Conservation (phyloP, 2,329 filamentous ascomycete species). For the Fusarium lyarnte region DNA sequence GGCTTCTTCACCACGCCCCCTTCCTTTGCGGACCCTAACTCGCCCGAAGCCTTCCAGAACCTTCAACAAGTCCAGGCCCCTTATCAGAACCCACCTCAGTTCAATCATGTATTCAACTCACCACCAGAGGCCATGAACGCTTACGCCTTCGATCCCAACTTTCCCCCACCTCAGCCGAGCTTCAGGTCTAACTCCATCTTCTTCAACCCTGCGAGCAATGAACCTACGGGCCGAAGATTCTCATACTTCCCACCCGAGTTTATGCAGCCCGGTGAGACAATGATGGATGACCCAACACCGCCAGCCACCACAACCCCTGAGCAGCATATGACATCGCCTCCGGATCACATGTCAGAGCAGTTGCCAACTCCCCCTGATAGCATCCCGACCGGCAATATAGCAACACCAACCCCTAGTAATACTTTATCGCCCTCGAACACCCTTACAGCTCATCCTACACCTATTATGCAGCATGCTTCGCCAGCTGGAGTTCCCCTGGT, state of each 20-base stretch:
- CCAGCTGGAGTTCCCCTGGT: constrained; percentile 36
- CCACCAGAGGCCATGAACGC: constrained; percentile 62
- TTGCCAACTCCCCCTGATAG: constrained; percentile 59
- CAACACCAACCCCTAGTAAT: constrained; percentile 45
- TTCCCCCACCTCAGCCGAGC: constrained; percentile 58
- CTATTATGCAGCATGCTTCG: constrained; percentile 44
- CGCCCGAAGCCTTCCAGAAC: constrained; percentile 46
- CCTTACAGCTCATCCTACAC: constrained; percentile 46
- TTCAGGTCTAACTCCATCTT: constrained; percentile 76
- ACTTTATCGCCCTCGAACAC: constrained; percentile 52
- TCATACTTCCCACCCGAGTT: constrained; percentile 72
- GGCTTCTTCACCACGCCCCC: constrained; percentile 50
- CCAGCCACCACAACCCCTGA: constrained; percentile 45
- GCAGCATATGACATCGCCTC: constrained; percentile 42
- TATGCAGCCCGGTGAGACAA: constrained; percentile 46
- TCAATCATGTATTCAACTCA: constrained; percentile 68
- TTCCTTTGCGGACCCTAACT: constrained; percentile 45
- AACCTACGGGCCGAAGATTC: constrained; percentile 65
- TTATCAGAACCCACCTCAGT: constrained; percentile 62
- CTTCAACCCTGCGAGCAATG: constrained; percentile 64
- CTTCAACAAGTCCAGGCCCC: constrained; percentile 49
- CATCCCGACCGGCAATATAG: constrained; percentile 44
- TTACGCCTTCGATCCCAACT: constrained; percentile 56
- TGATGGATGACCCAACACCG: constrained; percentile 49
- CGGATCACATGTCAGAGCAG: constrained; percentile 47